Conservation (phyloP, 495 filamentous ascomycete species). For the Penicillium soppii region DNA sequence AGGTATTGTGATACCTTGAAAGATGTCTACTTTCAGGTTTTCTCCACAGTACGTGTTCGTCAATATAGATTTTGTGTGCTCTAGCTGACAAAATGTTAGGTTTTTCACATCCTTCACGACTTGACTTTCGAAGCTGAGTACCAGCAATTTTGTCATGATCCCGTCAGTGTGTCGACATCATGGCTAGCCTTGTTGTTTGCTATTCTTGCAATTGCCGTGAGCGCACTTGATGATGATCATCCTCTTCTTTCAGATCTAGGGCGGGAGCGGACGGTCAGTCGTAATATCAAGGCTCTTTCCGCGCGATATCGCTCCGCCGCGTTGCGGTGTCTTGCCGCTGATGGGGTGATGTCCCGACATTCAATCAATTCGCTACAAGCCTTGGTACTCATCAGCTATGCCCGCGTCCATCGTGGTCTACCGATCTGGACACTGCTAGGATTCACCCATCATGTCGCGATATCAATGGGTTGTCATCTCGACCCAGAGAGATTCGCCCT, state of each 20-base stretch:
- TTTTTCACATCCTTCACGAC: slow-evolving; percentile 49
- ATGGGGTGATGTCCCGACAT: slow-evolving; percentile 43
- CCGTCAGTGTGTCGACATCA: slow-evolving; percentile 36
- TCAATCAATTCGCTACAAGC: slow-evolving; percentile 49
- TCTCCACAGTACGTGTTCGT: slow-evolving; percentile 33
- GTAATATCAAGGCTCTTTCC: slow-evolving; percentile 42
- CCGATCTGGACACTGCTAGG: slow-evolving; percentile 44
- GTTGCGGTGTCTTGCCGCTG: slow-evolving; percentile 43
- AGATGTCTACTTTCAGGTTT: slow-evolving; percentile 41
- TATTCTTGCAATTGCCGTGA: slow-evolving; percentile 44
- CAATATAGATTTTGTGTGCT: background rate
- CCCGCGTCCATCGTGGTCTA: slow-evolving; percentile 39
- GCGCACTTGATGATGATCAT: slow-evolving; percentile 44
- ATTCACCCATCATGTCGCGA: slow-evolving; percentile 47
- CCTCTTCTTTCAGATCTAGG: slow-evolving; percentile 42
- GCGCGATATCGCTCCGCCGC: slow-evolving; percentile 45
- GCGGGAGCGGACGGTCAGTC: slow-evolving; percentile 38
- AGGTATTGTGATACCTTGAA: slow-evolving; percentile 40
- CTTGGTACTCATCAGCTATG: slow-evolving; percentile 45
- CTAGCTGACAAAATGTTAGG: slow-evolving; percentile 12
- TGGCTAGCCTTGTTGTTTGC: slow-evolving; percentile 48
- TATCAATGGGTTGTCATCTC: slow-evolving; percentile 48
- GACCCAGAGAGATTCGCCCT: slow-evolving; percentile 45
- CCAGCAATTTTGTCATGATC: slow-evolving; percentile 43
- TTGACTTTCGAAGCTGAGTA: slow-evolving; percentile 49